phyloP scores from a whole-genome alignment of 495 filamentous ascomycete species.

The Annulohypoxylon maeteangense region DNA sequence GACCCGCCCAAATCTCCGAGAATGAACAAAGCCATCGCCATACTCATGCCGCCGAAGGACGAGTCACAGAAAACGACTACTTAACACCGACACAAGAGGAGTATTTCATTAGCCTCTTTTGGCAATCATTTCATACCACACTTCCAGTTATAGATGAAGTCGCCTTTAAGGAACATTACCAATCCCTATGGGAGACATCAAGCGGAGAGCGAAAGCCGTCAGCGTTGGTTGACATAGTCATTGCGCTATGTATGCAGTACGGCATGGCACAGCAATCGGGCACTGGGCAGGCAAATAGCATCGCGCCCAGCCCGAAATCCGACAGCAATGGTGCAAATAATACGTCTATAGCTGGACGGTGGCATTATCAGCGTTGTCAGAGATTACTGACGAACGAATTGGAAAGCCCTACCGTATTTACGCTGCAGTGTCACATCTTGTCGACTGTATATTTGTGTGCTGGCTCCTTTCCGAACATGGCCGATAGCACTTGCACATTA shows the following conservation, averaged over 20 bases:
- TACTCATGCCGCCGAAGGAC: neutral
- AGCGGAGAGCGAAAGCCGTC: conserved; percentile 54
- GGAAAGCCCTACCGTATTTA: conserved; percentile 59
- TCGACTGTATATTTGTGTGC: conserved; percentile 57
- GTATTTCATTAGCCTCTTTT: conserved; percentile 57
- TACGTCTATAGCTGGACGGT: conserved; percentile 52
- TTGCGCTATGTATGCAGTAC: conserved; percentile 64
- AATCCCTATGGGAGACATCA: conserved; percentile 54
- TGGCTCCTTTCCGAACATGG: conserved; percentile 60
- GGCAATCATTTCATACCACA: conserved; percentile 55
- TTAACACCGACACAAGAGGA: conserved; percentile 54
- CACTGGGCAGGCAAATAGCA: neutral
- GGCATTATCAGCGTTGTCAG: conserved; percentile 57
- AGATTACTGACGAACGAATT: conserved; percentile 54
- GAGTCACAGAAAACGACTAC: conserved; percentile 3
- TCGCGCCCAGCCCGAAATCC: conserved; percentile 11
- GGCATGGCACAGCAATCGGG: conserved; percentile 39
- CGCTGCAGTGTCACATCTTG: conserved; percentile 62
- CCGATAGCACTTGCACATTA: conserved; percentile 50
- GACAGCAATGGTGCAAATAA: conserved; percentile 48
- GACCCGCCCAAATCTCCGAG: conserved; percentile 3
- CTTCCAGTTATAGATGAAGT: conserved; percentile 55
- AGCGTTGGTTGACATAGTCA: conserved; percentile 63
- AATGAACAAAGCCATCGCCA: conserved; percentile 5
- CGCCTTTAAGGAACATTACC: conserved; percentile 59